These are phyloP conservation scores for Mycena epipterygia DNA, from an alignment of 768 basidiomycete genomes.

Conservation along the genomic window DNA sequence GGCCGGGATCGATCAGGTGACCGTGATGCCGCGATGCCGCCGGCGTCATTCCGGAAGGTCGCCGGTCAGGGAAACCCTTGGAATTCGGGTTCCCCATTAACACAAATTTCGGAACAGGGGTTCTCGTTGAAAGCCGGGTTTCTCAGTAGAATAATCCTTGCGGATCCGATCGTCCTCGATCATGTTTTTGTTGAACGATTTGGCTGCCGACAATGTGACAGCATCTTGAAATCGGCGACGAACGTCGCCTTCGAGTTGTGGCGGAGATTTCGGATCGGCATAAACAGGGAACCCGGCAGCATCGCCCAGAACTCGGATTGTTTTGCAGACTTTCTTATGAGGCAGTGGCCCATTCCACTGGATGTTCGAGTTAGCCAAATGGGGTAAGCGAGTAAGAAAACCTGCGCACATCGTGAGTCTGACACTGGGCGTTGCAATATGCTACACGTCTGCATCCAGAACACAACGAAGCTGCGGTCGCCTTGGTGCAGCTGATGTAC, in stretches of 20 bases:
- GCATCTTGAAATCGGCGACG: background rate
- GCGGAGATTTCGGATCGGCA: slow-evolving; percentile 8
- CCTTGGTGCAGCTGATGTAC: background rate
- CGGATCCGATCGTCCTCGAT: slow-evolving; percentile 30
- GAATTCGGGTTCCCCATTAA: no score
- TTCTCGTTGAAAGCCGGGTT: no score
- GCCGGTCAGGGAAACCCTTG: no score
- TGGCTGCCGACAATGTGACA: background rate
- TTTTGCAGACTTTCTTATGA: slow-evolving; percentile 31
- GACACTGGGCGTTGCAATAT: slow-evolving; percentile 20
- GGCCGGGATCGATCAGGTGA: no score
- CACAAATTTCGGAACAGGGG: no score
- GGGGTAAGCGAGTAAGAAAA: background rate
- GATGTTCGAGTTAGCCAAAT: slow-evolving; percentile 1
- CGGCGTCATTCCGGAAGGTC: no score
- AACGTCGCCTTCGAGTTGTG: slow-evolving; percentile 6
- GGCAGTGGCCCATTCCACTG: slow-evolving; percentile 28
- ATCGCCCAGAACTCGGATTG: slow-evolving; percentile 23
- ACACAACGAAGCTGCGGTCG: slow-evolving; percentile 8
- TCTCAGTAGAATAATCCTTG: no score
- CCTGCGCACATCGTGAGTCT: slow-evolving; percentile 14
- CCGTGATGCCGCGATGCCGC: no score
- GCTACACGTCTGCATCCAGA: slow-evolving; percentile 27
- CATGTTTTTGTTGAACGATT: slow-evolving; percentile 15
- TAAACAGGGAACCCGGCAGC: slow-evolving; percentile 25